Evolutionary conservation across 2,329 filamentous ascomycete genomes (phyloP).

Genomic region (Cordyceps pruinosa): DNA sequence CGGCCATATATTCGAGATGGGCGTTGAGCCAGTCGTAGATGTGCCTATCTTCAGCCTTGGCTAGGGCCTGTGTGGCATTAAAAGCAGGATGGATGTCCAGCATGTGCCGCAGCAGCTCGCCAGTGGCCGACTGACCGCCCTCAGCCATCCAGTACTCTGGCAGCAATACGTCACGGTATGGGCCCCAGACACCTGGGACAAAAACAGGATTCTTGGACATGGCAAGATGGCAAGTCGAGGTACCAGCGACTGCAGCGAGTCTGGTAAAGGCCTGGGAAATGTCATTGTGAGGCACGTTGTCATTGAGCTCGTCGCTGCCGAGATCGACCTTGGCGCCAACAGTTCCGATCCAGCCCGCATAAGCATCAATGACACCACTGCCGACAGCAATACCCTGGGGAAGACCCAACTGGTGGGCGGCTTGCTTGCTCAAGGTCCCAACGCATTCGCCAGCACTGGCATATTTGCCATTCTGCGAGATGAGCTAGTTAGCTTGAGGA

Average conservation of each 20-base stretch:
- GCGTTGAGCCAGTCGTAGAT: conserved; percentile 94
- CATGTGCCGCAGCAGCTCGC: conserved; percentile 88
- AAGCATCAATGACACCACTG: conserved; percentile 95
- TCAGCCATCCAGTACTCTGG: conserved; percentile 96
- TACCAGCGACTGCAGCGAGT: conserved; percentile 88
- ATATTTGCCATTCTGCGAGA: conserved; percentile 75
- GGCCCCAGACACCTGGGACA: conserved; percentile 93
- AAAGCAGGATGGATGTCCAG: conserved; percentile 92
- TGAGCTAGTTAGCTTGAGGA: background rate
- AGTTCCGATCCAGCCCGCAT: conserved; percentile 97
- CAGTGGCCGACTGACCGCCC: conserved; percentile 92
- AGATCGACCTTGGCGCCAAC: conserved; percentile 94
- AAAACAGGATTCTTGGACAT: conserved; percentile 93
- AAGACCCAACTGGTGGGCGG: conserved; percentile 75
- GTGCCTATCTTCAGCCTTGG: conserved; percentile 75
- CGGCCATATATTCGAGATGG: conserved; percentile 70
- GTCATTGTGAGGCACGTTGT: conserved; percentile 67
- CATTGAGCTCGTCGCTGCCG: conserved; percentile 56
- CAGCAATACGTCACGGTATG: conserved; percentile 88
- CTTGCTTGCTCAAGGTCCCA: conserved; percentile 75
- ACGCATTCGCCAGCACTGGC: conserved; percentile 88
- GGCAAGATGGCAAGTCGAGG: conserved; percentile 93
- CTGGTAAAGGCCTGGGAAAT: conserved; percentile 89
- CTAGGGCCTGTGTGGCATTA: conserved; percentile 68
- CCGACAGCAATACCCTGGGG: conserved; percentile 84